A percentile compares a stretch with the other conserved stretches of the same genome.
These are phyloP conservation scores for Musa acuminata DNA, from an alignment of 176 grass and related monocot species.

Conservation along the genomic window DNA sequence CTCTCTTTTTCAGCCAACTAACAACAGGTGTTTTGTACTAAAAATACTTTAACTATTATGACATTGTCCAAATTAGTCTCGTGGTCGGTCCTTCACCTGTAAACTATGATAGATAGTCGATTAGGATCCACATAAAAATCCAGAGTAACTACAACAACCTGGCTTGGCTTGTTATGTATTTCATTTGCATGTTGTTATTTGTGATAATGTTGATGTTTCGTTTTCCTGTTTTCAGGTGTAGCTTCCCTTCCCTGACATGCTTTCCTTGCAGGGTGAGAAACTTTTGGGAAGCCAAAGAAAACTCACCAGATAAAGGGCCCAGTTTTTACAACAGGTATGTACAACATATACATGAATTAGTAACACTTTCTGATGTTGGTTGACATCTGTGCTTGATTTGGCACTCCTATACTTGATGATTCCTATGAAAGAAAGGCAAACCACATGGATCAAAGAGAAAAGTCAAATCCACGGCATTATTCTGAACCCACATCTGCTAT, in stretches of 20 bases:
- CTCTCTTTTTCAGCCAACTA: no score
- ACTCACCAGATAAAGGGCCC: constrained; percentile 20
- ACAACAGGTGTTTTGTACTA: no score
- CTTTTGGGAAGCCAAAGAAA: constrained; percentile 29
- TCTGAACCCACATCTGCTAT: constrained; percentile 21
- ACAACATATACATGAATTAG: not conserved
- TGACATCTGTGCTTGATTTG: not conserved
- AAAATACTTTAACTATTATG: no score
- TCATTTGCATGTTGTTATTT: no score
- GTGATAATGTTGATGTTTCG: no score
- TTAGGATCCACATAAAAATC: no score
- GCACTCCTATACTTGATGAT: constrained; percentile 7
- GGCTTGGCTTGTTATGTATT: no score
- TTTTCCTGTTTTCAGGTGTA: not conserved
- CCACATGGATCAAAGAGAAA: constrained; percentile 15
- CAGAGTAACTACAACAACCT: no score
- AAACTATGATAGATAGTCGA: no score
- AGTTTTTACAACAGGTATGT: constrained; percentile 11
- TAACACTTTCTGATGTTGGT: not conserved
- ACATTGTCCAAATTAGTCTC: no score
- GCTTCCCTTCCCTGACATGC: not conserved
- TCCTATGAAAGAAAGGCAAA: constrained; percentile 11
- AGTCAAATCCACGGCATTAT: constrained; percentile 1
- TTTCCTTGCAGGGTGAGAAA: constrained; percentile 11
- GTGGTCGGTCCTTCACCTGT: no score